Percentiles rank a stretch among this genome's conserved stretches.
These are phyloP conservation scores for Hyaloperonospora brassicae DNA, from an alignment of 352 stramenopile species.

Conservation along the genomic window DNA sequence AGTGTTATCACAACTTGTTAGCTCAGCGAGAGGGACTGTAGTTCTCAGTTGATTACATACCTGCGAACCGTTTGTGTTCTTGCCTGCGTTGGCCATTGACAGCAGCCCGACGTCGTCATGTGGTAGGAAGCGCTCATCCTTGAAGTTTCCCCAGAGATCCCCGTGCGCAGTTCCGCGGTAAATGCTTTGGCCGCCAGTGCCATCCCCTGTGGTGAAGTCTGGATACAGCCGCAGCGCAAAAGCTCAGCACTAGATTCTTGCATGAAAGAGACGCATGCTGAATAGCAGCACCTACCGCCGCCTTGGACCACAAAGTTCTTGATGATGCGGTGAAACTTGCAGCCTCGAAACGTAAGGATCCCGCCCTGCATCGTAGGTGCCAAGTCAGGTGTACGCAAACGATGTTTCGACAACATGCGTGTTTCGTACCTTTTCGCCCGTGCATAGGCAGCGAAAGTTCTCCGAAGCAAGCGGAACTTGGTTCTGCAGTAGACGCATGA, in stretches of 20 bases:
- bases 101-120: constrained; percentile 70
- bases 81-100: constrained; percentile 78
- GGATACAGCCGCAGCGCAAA: constrained; percentile 1
- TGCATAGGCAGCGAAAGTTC: constrained; percentile 89
- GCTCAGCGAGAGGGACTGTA: no score
- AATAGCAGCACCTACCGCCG: constrained; percentile 30
- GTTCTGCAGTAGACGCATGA: constrained; percentile 93
- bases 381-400: constrained; percentile 1
- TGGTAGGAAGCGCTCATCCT: constrained; percentile 66
- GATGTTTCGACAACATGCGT: background rate
- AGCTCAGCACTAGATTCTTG: background rate
- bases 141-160: constrained; percentile 78
- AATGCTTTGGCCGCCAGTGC: constrained; percentile 71
- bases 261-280: background rate
- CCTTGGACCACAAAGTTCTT: constrained; percentile 89
- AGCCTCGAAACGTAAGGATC: constrained; percentile 78
- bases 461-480: constrained; percentile 90
- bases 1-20: background rate
- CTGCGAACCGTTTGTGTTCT: constrained; percentile 67
- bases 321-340: constrained; percentile 88
- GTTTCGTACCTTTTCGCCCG: constrained; percentile 56
- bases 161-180: constrained; percentile 57
- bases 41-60: constrained; percentile 22
- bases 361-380: constrained; percentile 9
- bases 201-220: constrained; percentile 65